phyloP scores from a whole-genome alignment of 805 yeast species.

The Ogataea haglerorum region DNA sequence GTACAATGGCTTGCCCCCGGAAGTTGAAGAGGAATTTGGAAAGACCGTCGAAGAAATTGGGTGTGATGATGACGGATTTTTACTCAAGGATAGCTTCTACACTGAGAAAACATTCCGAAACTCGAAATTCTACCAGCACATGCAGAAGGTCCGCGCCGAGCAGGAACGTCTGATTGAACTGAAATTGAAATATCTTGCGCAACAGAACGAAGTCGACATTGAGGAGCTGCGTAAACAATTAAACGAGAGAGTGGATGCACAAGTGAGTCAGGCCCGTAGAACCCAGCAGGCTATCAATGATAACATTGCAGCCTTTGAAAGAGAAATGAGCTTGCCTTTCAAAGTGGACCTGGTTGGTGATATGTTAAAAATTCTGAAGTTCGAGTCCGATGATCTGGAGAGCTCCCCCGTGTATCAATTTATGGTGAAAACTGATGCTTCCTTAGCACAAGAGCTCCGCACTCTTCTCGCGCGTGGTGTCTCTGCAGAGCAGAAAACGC shows the following conservation, averaged over 20 bases:
- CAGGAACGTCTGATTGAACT: slow-evolving; percentile 24
- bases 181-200: slow-evolving; percentile 25
- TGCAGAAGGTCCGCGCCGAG: slow-evolving; percentile 17
- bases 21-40: slow-evolving; percentile 1
- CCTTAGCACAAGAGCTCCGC: slow-evolving; percentile 20
- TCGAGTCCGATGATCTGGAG: slow-evolving; percentile 17
- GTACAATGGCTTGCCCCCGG: neutral
- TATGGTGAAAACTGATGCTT: slow-evolving; percentile 15
- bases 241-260: slow-evolving; percentile 21
- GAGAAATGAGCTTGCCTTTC: slow-evolving; percentile 16
- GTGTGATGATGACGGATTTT: slow-evolving; percentile 25
- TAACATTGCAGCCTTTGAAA: slow-evolving; percentile 18
- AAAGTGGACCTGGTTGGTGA: slow-evolving; percentile 19
- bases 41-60: slow-evolving; percentile 15
- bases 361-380: slow-evolving; percentile 18
- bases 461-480: neutral
- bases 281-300: slow-evolving; percentile 10
- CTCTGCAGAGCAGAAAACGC: slow-evolving; percentile 5
- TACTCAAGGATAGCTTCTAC: slow-evolving; percentile 18
- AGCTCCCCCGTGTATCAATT: slow-evolving; percentile 20
- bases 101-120: slow-evolving; percentile 21
- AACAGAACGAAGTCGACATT: slow-evolving; percentile 16
- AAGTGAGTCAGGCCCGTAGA: slow-evolving; percentile 3
- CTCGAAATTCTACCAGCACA: slow-evolving; percentile 21
- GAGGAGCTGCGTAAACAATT: slow-evolving; percentile 22